These are phyloP conservation scores for Microbotryum silenes-acaulis DNA, from an alignment of 1,284 basidiomycete genomes.

Conservation along the genomic window DNA sequence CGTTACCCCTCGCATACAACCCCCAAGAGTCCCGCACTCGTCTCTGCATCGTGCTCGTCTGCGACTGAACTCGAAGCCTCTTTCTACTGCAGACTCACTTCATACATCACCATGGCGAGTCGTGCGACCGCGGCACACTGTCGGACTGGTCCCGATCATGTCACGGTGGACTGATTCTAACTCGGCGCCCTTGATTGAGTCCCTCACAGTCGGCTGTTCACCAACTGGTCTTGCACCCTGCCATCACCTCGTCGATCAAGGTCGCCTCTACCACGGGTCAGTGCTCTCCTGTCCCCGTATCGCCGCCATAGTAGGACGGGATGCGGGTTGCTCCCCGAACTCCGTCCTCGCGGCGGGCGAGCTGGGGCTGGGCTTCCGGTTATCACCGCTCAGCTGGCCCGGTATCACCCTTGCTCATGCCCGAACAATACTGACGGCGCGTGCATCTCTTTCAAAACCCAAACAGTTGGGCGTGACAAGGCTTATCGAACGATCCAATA, in stretches of 20 bases:
- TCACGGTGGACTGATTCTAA: neutral
- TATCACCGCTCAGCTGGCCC: no score
- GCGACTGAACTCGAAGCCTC: neutral
- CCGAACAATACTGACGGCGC: no score
- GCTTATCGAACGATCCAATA: constrained; percentile 83
- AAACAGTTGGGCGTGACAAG: constrained; percentile 72
- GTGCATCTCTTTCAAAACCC: neutral
- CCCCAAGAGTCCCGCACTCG: no score
- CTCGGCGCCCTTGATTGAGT: neutral
- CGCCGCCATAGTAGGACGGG: neutral
- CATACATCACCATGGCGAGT: no score
- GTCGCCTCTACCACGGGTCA: constrained; percentile 61
- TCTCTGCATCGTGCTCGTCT: no score
- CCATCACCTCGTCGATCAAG: constrained; percentile 65
- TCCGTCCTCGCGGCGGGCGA: no score
- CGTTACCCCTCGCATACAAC: no score
- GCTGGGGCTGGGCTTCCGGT: no score
- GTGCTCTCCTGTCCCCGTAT: constrained; percentile 1
- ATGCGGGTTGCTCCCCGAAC: no score
- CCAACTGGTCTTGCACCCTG: constrained; percentile 75
- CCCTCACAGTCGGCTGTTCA: constrained; percentile 25
- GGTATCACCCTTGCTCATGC: no score
- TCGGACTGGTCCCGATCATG: neutral
- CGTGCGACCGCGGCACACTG: no score
- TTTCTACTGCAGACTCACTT: no score